A percentile compares a stretch with the other conserved stretches of the same genome.
Conservation (phyloP, 108 stramenopile species). For the Cyclotella kingstonii region DNA sequence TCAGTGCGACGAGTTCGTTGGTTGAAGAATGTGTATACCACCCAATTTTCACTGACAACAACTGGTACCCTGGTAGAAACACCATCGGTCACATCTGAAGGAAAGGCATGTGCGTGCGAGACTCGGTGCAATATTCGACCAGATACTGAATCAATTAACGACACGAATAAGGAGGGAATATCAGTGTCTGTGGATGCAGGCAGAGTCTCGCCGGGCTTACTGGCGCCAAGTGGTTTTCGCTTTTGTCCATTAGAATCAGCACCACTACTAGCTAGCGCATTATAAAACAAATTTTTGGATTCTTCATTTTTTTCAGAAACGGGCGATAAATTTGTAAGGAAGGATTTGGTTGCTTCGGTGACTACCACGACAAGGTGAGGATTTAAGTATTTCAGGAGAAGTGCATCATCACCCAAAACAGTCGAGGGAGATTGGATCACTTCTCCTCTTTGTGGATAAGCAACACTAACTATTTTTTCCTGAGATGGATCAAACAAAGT, state of each 20-base stretch:
- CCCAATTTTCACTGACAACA: slow-evolving; percentile 89
- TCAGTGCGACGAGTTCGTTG: slow-evolving; percentile 81
- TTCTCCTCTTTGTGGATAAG: slow-evolving; percentile 78
- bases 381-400: slow-evolving; percentile 94
- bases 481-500: slow-evolving; percentile 60
- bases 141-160: slow-evolving; percentile 89
- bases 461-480: slow-evolving; percentile 70
- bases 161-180: slow-evolving; percentile 60
- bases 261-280: slow-evolving; percentile 16
- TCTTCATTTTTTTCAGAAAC: slow-evolving; percentile 22
- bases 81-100: slow-evolving; percentile 25
- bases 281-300: slow-evolving; percentile 37
- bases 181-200: slow-evolving; percentile 11
- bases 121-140: slow-evolving; percentile 89
- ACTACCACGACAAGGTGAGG: slow-evolving; percentile 87
- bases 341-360: slow-evolving; percentile 50
- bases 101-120: slow-evolving; percentile 70
- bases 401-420: slow-evolving; percentile 89
- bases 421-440: slow-evolving; percentile 73
- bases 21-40: slow-evolving; percentile 92
- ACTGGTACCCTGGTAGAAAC: slow-evolving; percentile 58
- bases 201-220: slow-evolving; percentile 44
- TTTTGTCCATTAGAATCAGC: slow-evolving; percentile 32
- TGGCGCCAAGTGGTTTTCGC: slow-evolving; percentile 56
- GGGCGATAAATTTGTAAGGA: slow-evolving; percentile 18